Conservation (phyloP, 1,284 basidiomycete species). For the Pterula multifida region DNA sequence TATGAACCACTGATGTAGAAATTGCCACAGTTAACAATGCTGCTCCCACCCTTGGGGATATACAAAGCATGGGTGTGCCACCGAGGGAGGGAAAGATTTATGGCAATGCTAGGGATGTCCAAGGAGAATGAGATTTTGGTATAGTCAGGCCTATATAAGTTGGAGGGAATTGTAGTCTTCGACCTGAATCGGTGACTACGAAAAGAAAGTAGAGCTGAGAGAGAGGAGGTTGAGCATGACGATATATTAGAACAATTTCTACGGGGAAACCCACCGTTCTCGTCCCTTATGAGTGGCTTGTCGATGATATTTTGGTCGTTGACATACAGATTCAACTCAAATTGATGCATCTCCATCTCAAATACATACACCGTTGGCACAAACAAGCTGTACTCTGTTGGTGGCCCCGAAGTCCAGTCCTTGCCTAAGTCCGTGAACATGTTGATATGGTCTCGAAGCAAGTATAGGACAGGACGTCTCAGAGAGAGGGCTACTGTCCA, state of each 20-base stretch:
- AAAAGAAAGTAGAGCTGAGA: constrained; percentile 60
- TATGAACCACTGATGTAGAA: constrained; percentile 64
- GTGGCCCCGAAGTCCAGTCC: constrained; percentile 80
- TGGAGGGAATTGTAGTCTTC: constrained; percentile 50
- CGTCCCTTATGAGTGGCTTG: constrained; percentile 63
- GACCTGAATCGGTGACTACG: constrained; percentile 46
- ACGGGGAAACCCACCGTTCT: constrained; percentile 51
- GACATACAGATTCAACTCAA: constrained; percentile 69
- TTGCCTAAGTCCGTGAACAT: constrained; percentile 82
- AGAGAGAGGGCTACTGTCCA: constrained; percentile 71
- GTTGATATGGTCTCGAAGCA: constrained; percentile 85
- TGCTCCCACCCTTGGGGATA: constrained; percentile 39
- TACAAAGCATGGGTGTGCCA: constrained; percentile 86
- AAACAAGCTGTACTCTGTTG: constrained; percentile 69
- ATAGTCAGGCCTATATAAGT: constrained; percentile 62
- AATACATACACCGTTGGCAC: constrained; percentile 72
- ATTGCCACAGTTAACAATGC: constrained; percentile 45
- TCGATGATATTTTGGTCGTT: constrained; percentile 96
- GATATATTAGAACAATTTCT: constrained; percentile 6
- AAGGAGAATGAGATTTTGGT: constrained; percentile 59
- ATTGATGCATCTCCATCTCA: constrained; percentile 62
- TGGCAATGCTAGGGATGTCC: constrained; percentile 42
- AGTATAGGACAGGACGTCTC: constrained; percentile 58
- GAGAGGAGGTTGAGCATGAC: constrained; percentile 4
- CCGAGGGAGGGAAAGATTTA: constrained; percentile 61